phyloP scores from a whole-genome alignment of 129 eudicot genomes.

The carrot (Daucus carota) region DNA sequence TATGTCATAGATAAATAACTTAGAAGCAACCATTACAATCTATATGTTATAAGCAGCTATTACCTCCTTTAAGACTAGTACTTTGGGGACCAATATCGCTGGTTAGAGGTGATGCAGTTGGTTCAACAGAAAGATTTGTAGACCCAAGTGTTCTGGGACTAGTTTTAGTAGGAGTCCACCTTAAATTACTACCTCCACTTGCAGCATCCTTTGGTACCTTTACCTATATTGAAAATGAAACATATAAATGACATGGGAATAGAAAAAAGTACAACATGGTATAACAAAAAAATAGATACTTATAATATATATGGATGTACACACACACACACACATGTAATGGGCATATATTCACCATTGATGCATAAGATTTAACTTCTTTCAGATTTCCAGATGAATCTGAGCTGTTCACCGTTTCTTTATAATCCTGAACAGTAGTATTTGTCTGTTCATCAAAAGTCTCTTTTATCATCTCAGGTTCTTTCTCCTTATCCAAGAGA shows the following conservation, averaged over 20 bases:
- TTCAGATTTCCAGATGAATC: conserved; percentile 38
- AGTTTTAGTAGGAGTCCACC: conserved; percentile 45
- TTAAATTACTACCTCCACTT: conserved; percentile 29
- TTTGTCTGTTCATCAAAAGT: conserved; percentile 27
- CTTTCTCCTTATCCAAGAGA: conserved; percentile 36
- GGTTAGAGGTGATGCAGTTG: conserved; percentile 37
- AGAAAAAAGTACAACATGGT: background rate
- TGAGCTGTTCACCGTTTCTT: conserved; percentile 19
- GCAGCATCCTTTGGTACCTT: conserved; percentile 33
- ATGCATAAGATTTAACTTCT: conserved; percentile 76
- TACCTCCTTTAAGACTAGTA: conserved; percentile 54
- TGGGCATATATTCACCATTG: conserved; percentile 40
- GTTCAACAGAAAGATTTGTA: conserved; percentile 25
- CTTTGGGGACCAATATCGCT: conserved; percentile 44
- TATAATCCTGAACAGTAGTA: conserved; percentile 18
- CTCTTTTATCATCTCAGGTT: conserved; percentile 37
- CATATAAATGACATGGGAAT: conserved; percentile 8
- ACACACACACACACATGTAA: background rate
- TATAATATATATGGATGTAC: background rate
- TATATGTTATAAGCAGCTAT: background rate
- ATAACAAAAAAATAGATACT: too few species aligned
- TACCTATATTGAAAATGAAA: conserved; percentile 23
- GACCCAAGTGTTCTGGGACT: conserved; percentile 33
- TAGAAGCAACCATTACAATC: conserved; percentile 2
- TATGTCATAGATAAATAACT: background rate